These are phyloP conservation scores for Austroboletus niveus DNA, from an alignment of 1,284 basidiomycete genomes.

Conservation along the genomic window DNA sequence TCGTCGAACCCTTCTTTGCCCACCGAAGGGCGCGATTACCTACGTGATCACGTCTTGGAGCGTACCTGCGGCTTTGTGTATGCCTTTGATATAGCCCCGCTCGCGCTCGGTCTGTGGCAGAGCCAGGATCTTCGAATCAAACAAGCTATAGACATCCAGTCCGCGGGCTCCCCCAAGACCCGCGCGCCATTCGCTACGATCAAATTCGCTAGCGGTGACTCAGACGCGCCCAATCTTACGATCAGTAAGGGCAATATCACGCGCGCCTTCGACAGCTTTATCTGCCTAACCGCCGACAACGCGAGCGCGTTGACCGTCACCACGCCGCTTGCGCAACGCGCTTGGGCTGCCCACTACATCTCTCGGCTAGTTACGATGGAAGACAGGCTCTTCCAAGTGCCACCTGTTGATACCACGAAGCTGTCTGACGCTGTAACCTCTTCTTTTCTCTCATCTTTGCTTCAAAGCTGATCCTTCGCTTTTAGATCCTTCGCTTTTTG, in stretches of 20 bases:
- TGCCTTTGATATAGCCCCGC: slow-evolving; percentile 42
- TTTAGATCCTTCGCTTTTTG: slow-evolving; percentile 40
- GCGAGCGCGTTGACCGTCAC: slow-evolving; percentile 1
- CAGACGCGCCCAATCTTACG: slow-evolving; percentile 21
- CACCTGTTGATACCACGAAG: slow-evolving; percentile 42
- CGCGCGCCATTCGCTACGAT: slow-evolving; percentile 46
- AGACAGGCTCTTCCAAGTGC: slow-evolving; percentile 24
- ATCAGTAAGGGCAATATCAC: slow-evolving; percentile 40
- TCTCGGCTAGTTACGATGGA: slow-evolving; percentile 22
- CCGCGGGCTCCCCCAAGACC: slow-evolving; percentile 33
- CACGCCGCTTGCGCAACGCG: slow-evolving; percentile 42
- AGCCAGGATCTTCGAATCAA: slow-evolving; percentile 36
- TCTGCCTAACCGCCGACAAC: slow-evolving; percentile 29
- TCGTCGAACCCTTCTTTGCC: slow-evolving; percentile 14
- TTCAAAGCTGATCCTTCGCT: slow-evolving; percentile 1
- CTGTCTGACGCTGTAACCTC: slow-evolving; percentile 36
- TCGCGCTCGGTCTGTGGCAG: slow-evolving; percentile 37
- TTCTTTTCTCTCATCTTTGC: not conserved
- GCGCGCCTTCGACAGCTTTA: slow-evolving; percentile 38
- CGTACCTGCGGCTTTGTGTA: slow-evolving; percentile 37
- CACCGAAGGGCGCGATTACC: slow-evolving; percentile 24
- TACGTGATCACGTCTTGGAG: slow-evolving; percentile 33
- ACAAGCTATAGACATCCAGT: slow-evolving; percentile 57
- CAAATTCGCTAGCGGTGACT: slow-evolving; percentile 40
- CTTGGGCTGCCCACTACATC: slow-evolving; percentile 53